These are phyloP conservation scores for Dimargaris verticillata DNA, from an alignment of 192 early-diverging fungal species.

Conservation along the genomic window DNA sequence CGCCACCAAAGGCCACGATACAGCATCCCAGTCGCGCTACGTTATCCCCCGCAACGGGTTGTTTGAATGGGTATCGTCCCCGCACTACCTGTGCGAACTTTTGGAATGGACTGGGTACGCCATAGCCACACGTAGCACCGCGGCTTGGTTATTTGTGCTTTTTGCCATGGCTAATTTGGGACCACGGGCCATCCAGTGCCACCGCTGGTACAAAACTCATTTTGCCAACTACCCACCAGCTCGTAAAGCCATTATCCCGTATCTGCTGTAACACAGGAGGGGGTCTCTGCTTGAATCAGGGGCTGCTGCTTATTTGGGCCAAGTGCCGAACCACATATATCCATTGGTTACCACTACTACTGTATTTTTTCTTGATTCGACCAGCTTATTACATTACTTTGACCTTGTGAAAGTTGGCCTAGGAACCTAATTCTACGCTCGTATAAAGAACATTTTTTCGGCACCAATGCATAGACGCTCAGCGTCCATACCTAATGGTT, in stretches of 20 bases:
- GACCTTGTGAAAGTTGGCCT: too few species aligned
- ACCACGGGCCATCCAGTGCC: conserved; percentile 23
- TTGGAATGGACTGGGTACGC: conserved; percentile 29
- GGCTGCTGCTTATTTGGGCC: background rate
- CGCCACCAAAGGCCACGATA: background rate
- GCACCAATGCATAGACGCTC: too few species aligned
- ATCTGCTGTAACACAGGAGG: conserved; percentile 13
- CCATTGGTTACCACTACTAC: too few species aligned
- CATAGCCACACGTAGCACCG: conserved; percentile 17
- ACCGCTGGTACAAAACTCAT: conserved; percentile 20
- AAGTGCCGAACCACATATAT: too few species aligned
- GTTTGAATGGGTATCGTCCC: conserved; percentile 25
- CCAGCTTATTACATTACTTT: too few species aligned
- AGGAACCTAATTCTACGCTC: too few species aligned
- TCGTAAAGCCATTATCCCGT: conserved; percentile 27
- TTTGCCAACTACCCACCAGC: conserved; percentile 21
- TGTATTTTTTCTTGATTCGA: too few species aligned
- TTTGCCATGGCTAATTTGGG: conserved; percentile 19
- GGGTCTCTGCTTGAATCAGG: background rate
- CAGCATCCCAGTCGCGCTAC: conserved; percentile 13
- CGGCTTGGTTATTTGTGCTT: conserved; percentile 26
- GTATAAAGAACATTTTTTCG: too few species aligned
- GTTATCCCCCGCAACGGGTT: conserved; percentile 19
- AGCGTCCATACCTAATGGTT: too few species aligned
- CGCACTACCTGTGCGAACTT: conserved; percentile 29